A percentile compares a stretch with the other conserved stretches of the same genome.
These are phyloP conservation scores for Cercospora canescens DNA, from an alignment of 2,329 filamentous ascomycete species.

Conservation along the genomic window DNA sequence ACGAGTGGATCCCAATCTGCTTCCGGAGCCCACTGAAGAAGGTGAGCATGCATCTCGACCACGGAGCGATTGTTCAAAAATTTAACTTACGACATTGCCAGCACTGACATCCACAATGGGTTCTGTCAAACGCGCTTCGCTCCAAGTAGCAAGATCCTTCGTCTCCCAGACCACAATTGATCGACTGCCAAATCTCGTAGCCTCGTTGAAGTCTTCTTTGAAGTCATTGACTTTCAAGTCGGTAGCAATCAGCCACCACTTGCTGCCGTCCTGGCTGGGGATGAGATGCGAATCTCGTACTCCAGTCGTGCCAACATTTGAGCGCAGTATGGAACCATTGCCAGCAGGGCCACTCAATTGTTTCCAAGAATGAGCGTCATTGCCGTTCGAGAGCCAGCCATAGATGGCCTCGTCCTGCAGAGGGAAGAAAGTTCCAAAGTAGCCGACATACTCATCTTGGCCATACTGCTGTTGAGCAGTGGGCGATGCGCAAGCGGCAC, in stretches of 20 bases:
- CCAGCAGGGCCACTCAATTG: constrained; percentile 13
- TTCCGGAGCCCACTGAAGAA: constrained; percentile 11
- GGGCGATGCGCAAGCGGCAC: neutral
- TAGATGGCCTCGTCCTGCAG: constrained; percentile 33
- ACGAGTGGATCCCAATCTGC: constrained; percentile 18
- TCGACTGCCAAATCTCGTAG: constrained; percentile 27
- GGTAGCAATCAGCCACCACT: constrained; percentile 24
- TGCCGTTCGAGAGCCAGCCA: constrained; percentile 21
- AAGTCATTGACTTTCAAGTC: constrained; percentile 27
- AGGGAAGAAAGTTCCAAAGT: constrained; percentile 28
- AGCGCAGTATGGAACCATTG: constrained; percentile 16
- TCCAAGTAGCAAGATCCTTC: constrained; percentile 16
- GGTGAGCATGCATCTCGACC: neutral
- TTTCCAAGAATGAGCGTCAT: constrained; percentile 19
- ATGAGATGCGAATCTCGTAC: constrained; percentile 22
- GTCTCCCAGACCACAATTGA: constrained; percentile 23
- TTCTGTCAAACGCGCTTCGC: constrained; percentile 7
- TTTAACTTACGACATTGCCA: constrained; percentile 13
- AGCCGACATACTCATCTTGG: constrained; percentile 16
- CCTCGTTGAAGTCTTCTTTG: constrained; percentile 26
- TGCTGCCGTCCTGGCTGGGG: constrained; percentile 14
- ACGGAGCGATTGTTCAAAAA: neutral
- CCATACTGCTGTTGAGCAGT: neutral
- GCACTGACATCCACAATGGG: constrained; percentile 15
- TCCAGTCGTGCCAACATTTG: constrained; percentile 17